Evolutionary conservation across 257 asterid genomes (phyloP), one percentile per base, ranked within the genome.

Genomic region (Lantana camara): DNA sequence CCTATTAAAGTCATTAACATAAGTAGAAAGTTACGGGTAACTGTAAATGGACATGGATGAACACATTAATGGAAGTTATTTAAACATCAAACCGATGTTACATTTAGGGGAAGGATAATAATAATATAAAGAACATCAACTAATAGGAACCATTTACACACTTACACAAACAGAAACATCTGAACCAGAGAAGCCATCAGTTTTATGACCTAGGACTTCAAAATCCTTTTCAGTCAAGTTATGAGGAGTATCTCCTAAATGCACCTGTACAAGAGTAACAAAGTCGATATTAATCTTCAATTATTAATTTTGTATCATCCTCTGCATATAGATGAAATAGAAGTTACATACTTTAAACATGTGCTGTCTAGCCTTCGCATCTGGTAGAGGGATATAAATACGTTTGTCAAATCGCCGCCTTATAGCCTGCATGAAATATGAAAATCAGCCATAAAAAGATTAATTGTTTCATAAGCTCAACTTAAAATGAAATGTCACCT

Each of bases 381-480:
- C 99, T 35, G 99, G 99, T 19, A 93, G 97, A 34, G 99, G 99
- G 60, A 93, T 93, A 73, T 93, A 85, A 49, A 93, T 93, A 30
- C 99, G 95, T 84, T 93, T 91, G 73, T 93, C 99, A 76, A 93
- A 93, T 58, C 99, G 84, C 27, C 99, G 85, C 73, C 99, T 77
- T 58, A 93, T 85, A 49, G 99, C 99, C 99, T 94, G 69, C 5
- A 58, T 35, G 50, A 55, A 54, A 45, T 47, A 42, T 17, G 29
- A 37, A 51, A 35, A 56, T 55, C 11, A 50, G 63, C 40, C 40
- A 27, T 5, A 27, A 27, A 40, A 35, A 5, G 52, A 14, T 29
- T 12, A 47, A 54, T 11, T 4, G 42, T 24, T 54, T 61, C 50
- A 35, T 30, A 59, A 45, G 47, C 24, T 63, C 22, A n/a, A 34